Evolutionary conservation across 2,329 filamentous ascomycete genomes (phyloP), one percentile per base, ranked within the genome.

Genomic region (Phyllosticta capitalensis): DNA sequence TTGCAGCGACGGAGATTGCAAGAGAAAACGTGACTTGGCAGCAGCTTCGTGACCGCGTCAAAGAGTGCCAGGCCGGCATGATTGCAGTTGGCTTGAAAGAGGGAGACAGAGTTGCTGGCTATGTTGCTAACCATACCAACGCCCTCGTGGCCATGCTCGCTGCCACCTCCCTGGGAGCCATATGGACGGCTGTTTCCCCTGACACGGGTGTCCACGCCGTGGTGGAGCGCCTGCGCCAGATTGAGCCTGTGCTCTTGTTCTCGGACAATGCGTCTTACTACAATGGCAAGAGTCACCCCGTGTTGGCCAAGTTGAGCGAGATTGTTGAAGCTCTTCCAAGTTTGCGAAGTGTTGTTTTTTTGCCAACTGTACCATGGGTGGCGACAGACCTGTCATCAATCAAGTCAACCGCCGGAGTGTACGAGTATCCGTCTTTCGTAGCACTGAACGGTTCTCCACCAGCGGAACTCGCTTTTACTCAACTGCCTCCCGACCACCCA

Each of bases 171-270:
- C 73, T 96, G 1, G 94, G 94, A 28, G 92, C 89, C 17, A 83
- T 96, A 45, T 97, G 92, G 92, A 96, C 92, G 0, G 89, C 89
- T 6, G 90, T 96, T 54, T 95, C 89, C 67, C 91, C 92, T 2
- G 92, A 97, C 71, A 96, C 88, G 17, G 92, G 92, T 10, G 89
- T 95, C 1, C 90, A 89, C 66, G 92, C 92, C 17, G 92, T 97
- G 0, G 76, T 97, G 24, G 94, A 97, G 70, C 83, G 94, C 7
- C 76, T 97, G 62, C 81, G 82, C 52, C 94, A 97, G 76, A 94
- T 97, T 65, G 83, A 86, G 62, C 92, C 94, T 3, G 85, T 83
- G 61, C 75, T 95, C 0, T 76, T 97, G 3, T 95, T 96, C 68
- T 86, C 89, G 1, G 92, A 96, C 71, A 94, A 95, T 66, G 90